A percentile compares a stretch with the other conserved stretches of the same genome.
Evolutionary conservation across 257 asterid species (phyloP).

Genomic region (Nicotiana undulata): DNA sequence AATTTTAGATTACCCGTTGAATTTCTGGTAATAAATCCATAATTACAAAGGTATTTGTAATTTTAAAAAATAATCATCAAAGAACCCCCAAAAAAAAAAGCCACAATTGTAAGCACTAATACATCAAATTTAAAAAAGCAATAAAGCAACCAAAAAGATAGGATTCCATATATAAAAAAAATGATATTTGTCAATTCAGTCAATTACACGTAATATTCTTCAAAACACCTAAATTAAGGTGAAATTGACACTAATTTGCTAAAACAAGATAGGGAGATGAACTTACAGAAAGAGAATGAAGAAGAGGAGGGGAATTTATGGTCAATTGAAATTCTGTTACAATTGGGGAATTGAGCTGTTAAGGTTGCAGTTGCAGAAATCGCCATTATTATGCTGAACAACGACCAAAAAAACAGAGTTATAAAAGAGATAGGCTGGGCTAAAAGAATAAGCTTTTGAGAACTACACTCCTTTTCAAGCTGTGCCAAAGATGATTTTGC

Average conservation of each 20-base stretch:
- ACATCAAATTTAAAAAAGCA: background rate
- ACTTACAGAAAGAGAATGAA: background rate
- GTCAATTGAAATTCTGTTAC: background rate
- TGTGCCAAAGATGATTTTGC: no score
- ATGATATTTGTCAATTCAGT: background rate
- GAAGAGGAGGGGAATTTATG: background rate
- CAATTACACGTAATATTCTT: background rate
- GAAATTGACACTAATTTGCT: background rate
- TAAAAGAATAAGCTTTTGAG: no score
- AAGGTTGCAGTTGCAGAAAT: background rate
- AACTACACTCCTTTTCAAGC: no score
- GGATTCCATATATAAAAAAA: background rate
- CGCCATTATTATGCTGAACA: background rate
- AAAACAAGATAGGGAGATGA: background rate
- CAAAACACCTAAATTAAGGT: background rate
- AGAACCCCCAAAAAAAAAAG: background rate
- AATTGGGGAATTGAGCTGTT: background rate
- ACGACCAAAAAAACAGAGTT: no score
- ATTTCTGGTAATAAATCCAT: background rate
- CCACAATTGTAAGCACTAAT: background rate
- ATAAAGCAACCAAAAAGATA: background rate
- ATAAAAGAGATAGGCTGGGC: no score
- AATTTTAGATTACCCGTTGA: background rate
- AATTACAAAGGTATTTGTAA: background rate
- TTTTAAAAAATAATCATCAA: background rate